Conservation (phyloP, 805 yeast species). For the Geotrichum ghanense region DNA sequence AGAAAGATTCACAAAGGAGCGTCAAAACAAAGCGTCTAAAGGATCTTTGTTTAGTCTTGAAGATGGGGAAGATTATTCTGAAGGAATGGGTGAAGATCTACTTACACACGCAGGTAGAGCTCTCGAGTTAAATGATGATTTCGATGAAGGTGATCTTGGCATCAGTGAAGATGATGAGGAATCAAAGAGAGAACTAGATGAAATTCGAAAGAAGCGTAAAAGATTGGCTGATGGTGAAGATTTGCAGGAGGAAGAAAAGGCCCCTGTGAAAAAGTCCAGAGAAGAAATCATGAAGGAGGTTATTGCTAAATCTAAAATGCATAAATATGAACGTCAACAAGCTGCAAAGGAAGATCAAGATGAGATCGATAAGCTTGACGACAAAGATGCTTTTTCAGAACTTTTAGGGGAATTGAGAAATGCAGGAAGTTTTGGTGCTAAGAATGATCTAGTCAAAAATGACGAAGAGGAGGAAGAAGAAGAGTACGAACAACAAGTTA, state of each 20-base stretch:
- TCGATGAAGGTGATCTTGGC: conserved; percentile 37
- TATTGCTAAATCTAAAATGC: conserved; percentile 32
- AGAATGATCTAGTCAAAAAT: conserved; percentile 2
- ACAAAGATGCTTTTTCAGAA: conserved; percentile 23
- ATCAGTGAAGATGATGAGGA: conserved; percentile 28
- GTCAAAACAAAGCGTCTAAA: conserved; percentile 51
- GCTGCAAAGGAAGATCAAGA: conserved; percentile 28
- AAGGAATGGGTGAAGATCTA: conserved; percentile 30
- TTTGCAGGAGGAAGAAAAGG: conserved; percentile 31
- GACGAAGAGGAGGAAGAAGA: conserved; percentile 14
- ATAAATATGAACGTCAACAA: conserved; percentile 31
- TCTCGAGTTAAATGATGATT: conserved; percentile 47
- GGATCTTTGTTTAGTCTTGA: conserved; percentile 62
- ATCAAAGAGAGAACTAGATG: conserved; percentile 20
- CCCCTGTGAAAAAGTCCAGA: conserved; percentile 27
- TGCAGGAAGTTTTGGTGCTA: conserved; percentile 7
- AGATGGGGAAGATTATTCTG: conserved; percentile 46
- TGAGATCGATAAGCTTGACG: conserved; percentile 27
- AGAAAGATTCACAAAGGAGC: conserved; percentile 85
- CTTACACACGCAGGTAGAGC: conserved; percentile 76
- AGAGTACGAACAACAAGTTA: conserved; percentile 27
- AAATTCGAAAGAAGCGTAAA: conserved; percentile 5
- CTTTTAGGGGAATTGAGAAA: conserved; percentile 20
- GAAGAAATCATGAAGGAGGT: conserved; percentile 34
- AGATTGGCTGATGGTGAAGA: conserved; percentile 4